Conservation (phyloP, 2,329 filamentous ascomycete genomes). For the Thermoascus crustaceus region DNA sequence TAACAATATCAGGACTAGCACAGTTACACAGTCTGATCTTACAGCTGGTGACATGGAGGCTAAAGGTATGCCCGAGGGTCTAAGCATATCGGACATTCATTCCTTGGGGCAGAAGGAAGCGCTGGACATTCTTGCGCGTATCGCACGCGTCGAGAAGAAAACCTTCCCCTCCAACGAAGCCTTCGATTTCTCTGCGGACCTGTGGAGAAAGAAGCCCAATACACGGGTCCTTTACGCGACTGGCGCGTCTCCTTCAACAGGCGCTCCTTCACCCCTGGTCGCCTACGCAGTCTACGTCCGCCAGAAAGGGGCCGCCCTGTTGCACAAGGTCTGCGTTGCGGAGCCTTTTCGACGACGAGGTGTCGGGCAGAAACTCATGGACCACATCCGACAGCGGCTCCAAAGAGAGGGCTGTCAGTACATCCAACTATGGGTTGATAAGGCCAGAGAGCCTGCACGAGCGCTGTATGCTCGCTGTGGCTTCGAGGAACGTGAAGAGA, state of each 20-base stretch:
- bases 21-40: too few relatives aligned
- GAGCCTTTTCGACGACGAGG: conserved; percentile 39
- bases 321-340: conserved; percentile 47
- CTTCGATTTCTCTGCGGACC: conserved; percentile 40
- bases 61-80: conserved; percentile 17
- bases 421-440: conserved; percentile 47
- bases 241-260: conserved; percentile 8
- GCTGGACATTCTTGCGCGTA: conserved; percentile 26
- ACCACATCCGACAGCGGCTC: conserved; percentile 35
- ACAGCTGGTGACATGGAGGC: conserved; percentile 12
- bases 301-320: conserved; percentile 36
- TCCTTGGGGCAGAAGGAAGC: conserved; percentile 27
- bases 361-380: conserved; percentile 39
- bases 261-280: conserved; percentile 19
- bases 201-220: conserved; percentile 42
- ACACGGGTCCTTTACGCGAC: conserved; percentile 35
- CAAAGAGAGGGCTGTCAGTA: conserved; percentile 40
- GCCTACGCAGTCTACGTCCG: conserved; percentile 43
- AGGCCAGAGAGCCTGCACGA: conserved; percentile 37
- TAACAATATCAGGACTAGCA: too few relatives aligned
- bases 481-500: conserved; percentile 40
- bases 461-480: conserved; percentile 38
- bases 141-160: conserved; percentile 40
- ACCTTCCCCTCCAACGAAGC: conserved; percentile 44
- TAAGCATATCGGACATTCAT: conserved; percentile 30